Evolutionary conservation across 306 rosid species (phyloP), one percentile per base, ranked within the genome.

Genomic region (Cicer pinnatifidum): DNA sequence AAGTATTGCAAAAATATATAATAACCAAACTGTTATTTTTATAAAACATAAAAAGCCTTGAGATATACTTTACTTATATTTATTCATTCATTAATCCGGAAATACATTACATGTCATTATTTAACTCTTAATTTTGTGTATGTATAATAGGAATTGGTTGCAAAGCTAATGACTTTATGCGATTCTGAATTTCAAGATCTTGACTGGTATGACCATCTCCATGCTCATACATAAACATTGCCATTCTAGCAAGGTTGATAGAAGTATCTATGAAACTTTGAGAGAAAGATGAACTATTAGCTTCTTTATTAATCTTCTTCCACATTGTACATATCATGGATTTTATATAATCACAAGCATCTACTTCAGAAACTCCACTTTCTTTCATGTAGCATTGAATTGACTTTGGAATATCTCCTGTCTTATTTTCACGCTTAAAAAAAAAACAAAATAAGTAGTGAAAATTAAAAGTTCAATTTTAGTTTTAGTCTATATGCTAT

Each of bases 321-420:
- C 73, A 69, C 3, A 43, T 11, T 15, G 12, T 33, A 16, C 9
- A 23, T 6, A 79, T 75, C 61, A 78, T 15, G 10, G 19, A 20
- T 9, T 35, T 67, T n/a, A 85, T 5, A 6, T 75, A 28, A 38
- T 41, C 13, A 2, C 37, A 59, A 1, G 84, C 88, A 1, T 78
- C 78, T 2, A 33, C 45, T 72, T 85, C 72, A 6, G 59, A 59
- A 5, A 28, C 47, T 13, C 73, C 47, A 9, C 6, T 50, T 50
- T 69, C 60, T 0, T 69, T 69, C 73, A 69, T 85, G 80, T 82
- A 78, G 28, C 86, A 85, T 33, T 79, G 82, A 10, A 82, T 40
- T 7, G 80, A 67, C 40, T 82, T 85, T 0, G 64, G 59, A 71
- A 52, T 51, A 12, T 82, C 86, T 1, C 81, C 81, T 13, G 67